A percentile compares a stretch with the other conserved stretches of the same genome.
Conservation (phyloP, 768 basidiomycete species). For the Hypholoma fasciculare region DNA sequence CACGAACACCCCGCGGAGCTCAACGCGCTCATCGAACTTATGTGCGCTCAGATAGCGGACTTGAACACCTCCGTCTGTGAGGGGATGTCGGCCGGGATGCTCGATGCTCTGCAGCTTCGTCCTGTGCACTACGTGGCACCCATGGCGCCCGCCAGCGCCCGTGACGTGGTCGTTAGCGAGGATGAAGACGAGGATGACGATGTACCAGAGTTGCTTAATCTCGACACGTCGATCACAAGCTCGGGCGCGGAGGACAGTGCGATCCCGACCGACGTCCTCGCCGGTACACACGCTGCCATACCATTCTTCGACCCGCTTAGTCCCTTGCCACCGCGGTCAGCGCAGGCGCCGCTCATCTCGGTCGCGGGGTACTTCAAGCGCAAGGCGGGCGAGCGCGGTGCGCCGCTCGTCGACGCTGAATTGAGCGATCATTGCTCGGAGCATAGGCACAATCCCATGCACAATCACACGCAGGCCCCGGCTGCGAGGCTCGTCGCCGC, state of each 20-base stretch:
- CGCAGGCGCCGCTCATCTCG: conserved; percentile 10
- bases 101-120: no score
- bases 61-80: no score
- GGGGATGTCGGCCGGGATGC: no score
- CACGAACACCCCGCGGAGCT: background rate
- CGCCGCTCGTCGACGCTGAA: background rate
- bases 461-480: no score
- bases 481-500: background rate
- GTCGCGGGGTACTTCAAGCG: conserved; percentile 17
- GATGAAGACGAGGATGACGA: no score
- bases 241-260: background rate
- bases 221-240: background rate
- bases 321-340: background rate
- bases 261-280: no score
- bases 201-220: background rate
- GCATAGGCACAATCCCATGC: no score
- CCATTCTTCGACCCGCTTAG: background rate
- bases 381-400: conserved; percentile 8
- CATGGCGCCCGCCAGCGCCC: background rate
- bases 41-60: background rate
- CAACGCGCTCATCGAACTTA: background rate
- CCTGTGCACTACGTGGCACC: no score
- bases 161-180: no score
- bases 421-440: no score
- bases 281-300: background rate